Base-by-base conservation (phyloP, 768 basidiomycete species). In the Royoungia palumana region DNA sequence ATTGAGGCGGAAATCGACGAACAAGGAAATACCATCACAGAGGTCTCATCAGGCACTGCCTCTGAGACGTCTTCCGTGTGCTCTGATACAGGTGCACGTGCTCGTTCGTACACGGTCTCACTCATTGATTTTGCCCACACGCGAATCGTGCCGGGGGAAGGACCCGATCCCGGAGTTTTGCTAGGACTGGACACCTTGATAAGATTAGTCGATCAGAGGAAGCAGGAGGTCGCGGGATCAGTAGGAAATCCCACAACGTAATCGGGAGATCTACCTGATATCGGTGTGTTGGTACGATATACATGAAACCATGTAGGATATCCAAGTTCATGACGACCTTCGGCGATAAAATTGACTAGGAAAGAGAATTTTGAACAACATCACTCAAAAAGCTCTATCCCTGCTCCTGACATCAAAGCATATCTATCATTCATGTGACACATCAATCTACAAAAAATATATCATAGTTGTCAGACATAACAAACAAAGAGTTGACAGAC, bases 121-220 rank as follows among this genome's bases (percentile, higher is more conserved):
- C 70, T 96, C 55, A 97, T 98, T 56, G 95, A 99, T 71, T 97
- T 99, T 65, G 94, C 94, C 7, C 95, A 98, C 66, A 87, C 93
- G 2, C 71, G 77, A 20, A 53, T 87, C 12, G 74, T 68, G 7
- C 78, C 81, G 0, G 90, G 87, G 0, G 59, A 81, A 57, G 94
- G 94, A 5, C 82, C 83, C 2, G 94, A 97, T 63, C 67, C 77
- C 34, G 87, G 95, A 0, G 82, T 94, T 16, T 64, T 95, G 54
- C 65, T 71, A 28, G 95, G 94, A 4, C 55, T 97, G 49, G 71
- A 82, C 44, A 93, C 85, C 0, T 64, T 87, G 34, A 64, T 86
- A 24, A 58, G 55, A 6, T 64, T 96, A 47, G 57, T 95, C 44
- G 76, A 83, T 50, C 79, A 70, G 9, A 71, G 89, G 51, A 74